Evolutionary conservation across 768 basidiomycete species (phyloP).

Genomic region (Boletus bicolor): DNA sequence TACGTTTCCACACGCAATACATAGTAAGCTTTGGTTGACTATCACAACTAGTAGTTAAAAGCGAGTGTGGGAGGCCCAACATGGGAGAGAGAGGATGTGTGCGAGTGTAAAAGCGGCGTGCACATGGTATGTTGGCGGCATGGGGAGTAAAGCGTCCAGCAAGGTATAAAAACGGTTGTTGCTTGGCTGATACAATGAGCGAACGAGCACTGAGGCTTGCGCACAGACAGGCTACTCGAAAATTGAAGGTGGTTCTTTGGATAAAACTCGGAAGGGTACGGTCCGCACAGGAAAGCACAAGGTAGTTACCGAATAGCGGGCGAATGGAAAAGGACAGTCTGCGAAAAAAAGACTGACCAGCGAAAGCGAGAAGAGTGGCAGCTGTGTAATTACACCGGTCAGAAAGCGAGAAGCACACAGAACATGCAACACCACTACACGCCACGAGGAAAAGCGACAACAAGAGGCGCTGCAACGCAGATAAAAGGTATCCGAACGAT

Average conservation of each 20-base stretch:
- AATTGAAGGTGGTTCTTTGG: conserved; percentile 15
- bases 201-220: conserved; percentile 17
- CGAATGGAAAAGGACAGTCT: conserved; percentile 25
- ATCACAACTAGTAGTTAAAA: conserved; percentile 11
- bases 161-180: conserved; percentile 20
- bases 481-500: conserved; percentile 35
- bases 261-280: conserved; percentile 14
- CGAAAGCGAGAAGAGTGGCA: conserved; percentile 25
- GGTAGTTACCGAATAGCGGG: conserved; percentile 30
- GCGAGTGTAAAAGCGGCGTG: conserved; percentile 3
- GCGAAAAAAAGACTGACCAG: conserved; percentile 23
- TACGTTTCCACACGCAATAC: conserved; percentile 28
- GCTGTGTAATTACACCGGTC: conserved; percentile 30
- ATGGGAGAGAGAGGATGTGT: not conserved
- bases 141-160: conserved; percentile 22
- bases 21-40: conserved; percentile 16
- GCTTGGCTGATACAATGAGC: conserved; percentile 28
- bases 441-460: conserved; percentile 29
- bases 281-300: conserved; percentile 24
- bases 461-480: conserved; percentile 25
- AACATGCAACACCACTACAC: conserved; percentile 29
- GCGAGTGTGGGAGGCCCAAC: conserved; percentile 20
- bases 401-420: conserved; percentile 31
- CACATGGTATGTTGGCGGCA: conserved; percentile 15
- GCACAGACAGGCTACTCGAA: conserved; percentile 21